Conservation (phyloP, 2,329 filamentous ascomycete species). For the Ceratocystiopsis brevicomis region DNA sequence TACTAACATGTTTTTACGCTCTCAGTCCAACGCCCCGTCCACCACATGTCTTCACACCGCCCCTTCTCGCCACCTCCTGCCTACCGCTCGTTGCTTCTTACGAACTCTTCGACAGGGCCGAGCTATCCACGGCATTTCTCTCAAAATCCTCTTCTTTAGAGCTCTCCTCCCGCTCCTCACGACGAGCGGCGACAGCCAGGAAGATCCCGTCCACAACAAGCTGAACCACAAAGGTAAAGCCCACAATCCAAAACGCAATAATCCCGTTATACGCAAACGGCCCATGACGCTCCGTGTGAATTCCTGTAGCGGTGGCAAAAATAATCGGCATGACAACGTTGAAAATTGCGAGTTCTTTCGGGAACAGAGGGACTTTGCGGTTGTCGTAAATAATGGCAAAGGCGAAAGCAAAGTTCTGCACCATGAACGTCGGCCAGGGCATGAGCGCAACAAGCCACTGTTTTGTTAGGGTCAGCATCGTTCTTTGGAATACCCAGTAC, state of each 20-base stretch:
- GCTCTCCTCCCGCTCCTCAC: neutral
- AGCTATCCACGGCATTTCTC: no score
- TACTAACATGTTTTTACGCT: no score
- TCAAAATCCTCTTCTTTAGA: no score
- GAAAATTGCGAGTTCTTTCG: conserved; percentile 3
- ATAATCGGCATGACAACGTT: conserved; percentile 5
- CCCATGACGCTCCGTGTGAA: conserved; percentile 1
- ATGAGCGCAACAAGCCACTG: conserved; percentile 5
- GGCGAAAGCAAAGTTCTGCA: conserved; percentile 4
- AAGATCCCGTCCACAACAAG: conserved; percentile 1
- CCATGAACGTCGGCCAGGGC: conserved; percentile 4
- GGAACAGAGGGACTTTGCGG: conserved; percentile 3
- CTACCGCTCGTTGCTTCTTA: no score
- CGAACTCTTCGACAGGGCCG: no score
- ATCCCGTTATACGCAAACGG: conserved; percentile 4
- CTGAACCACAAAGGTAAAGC: conserved; percentile 4
- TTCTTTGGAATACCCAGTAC: no score
- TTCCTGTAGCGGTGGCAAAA: conserved; percentile 3
- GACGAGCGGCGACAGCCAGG: neutral
- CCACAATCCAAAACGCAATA: conserved; percentile 2
- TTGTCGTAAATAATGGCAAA: conserved; percentile 4
- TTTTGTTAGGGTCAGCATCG: no score
- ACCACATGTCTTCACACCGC: no score
- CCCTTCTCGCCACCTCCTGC: no score
- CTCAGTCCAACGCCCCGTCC: no score